Evolutionary conservation across 164 flowering plant species (phyloP).

Genomic region (Vitis cinerea): DNA sequence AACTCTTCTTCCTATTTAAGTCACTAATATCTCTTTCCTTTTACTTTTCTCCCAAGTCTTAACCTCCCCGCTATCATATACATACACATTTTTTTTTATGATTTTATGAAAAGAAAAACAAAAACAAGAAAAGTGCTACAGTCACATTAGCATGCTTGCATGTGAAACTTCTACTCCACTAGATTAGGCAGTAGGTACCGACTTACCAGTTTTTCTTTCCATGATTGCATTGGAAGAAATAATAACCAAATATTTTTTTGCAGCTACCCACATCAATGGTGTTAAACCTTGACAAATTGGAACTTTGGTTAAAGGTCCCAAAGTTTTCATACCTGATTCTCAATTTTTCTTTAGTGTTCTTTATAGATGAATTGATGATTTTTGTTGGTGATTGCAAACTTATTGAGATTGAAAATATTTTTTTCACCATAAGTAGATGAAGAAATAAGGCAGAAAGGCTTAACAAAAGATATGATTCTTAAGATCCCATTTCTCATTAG

Average conservation of each 20-base stretch:
- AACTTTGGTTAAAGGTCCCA: slow-evolving; percentile 85
- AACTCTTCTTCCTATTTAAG: too few relatives aligned
- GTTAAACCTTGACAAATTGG: slow-evolving; percentile 82
- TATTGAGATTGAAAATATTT: background rate
- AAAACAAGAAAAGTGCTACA: too few relatives aligned
- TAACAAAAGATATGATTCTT: slow-evolving; percentile 91
- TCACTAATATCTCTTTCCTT: too few relatives aligned
- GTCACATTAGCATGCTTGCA: too few relatives aligned
- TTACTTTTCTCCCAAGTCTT: too few relatives aligned
- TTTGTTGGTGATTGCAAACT: background rate
- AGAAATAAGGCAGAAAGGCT: slow-evolving; percentile 76
- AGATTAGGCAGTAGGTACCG: background rate
- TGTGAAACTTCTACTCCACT: too few relatives aligned
- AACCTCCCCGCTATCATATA: too few relatives aligned
- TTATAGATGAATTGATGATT: background rate
- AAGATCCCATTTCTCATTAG: slow-evolving; percentile 88
- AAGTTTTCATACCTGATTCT: background rate
- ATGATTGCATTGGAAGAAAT: too few relatives aligned
- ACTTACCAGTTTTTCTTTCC: background rate
- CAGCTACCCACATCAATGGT: slow-evolving; percentile 71
- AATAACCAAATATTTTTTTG: slow-evolving; percentile 9
- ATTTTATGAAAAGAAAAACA: too few relatives aligned
- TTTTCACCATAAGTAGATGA: slow-evolving; percentile 67
- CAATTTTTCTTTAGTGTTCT: background rate
- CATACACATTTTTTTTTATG: too few relatives aligned